Evolutionary conservation across 2,329 filamentous ascomycete genomes (phyloP).

Genomic region (Paecilomyces niveus): DNA sequence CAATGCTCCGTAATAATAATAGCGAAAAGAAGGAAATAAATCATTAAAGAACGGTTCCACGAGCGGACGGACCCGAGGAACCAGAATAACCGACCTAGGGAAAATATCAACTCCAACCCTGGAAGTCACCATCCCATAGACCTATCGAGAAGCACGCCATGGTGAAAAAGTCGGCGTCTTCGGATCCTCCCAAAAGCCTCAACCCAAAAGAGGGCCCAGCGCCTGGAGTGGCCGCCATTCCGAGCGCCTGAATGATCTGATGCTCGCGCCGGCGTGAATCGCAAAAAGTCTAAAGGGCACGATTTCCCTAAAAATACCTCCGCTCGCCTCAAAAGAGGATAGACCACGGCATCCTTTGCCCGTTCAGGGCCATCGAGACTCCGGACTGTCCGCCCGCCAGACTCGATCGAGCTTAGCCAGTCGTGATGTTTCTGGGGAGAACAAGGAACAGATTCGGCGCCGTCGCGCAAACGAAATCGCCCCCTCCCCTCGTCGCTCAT

Average conservation of each 20-base stretch:
- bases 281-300: neutral
- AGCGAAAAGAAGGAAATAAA: neutral
- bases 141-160: neutral
- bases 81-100: neutral
- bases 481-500: neutral
- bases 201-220: too few species aligned
- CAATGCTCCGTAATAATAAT: neutral
- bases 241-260: neutral
- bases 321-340: neutral
- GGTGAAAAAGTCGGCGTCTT: too few species aligned
- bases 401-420: too few species aligned
- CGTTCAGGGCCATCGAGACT: neutral
- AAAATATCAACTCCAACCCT: neutral
- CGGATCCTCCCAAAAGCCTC: too few species aligned
- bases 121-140: neutral
- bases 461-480: neutral
- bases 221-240: neutral
- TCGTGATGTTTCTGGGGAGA: neutral
- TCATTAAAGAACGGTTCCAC: neutral
- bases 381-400: neutral
- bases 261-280: neutral
- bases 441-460: neutral
- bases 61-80: neutral
- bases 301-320: neutral
- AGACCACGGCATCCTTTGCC: neutral